Percentiles rank a stretch among this genome's conserved stretches.
phyloP scores from a whole-genome alignment of 352 stramenopile species.

The Phytopythium boreale region DNA sequence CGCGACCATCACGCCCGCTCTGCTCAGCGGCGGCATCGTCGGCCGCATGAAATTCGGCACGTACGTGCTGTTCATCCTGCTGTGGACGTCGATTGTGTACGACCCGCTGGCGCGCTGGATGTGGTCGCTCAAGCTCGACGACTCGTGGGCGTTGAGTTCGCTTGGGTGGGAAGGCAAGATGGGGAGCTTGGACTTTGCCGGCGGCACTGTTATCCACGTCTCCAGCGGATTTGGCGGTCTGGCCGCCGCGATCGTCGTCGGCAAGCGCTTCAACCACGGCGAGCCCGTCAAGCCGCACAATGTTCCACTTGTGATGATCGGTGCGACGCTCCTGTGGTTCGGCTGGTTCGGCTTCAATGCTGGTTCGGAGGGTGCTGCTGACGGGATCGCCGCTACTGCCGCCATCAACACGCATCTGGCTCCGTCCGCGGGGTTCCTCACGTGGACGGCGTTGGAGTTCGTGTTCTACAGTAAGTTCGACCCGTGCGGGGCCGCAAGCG shows the following conservation, averaged over 20 bases:
- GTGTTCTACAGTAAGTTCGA: slow-evolving; percentile 49
- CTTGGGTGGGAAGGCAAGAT: slow-evolving; percentile 71
- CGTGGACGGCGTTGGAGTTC: slow-evolving; percentile 64
- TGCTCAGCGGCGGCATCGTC: no score
- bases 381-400: slow-evolving; percentile 61
- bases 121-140: slow-evolving; percentile 72
- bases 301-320: slow-evolving; percentile 83
- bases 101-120: slow-evolving; percentile 83
- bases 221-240: slow-evolving; percentile 76
- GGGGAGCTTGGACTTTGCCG: slow-evolving; percentile 78
- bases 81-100: slow-evolving; percentile 85
- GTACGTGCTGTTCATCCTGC: slow-evolving; percentile 73
- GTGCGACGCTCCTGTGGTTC: slow-evolving; percentile 73
- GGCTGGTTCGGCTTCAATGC: slow-evolving; percentile 88
- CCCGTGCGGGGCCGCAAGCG: slow-evolving; percentile 56
- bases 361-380: slow-evolving; percentile 53
- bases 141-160: slow-evolving; percentile 32
- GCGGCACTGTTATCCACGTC: slow-evolving; percentile 83
- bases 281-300: slow-evolving; percentile 80
- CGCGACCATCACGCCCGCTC: slow-evolving; percentile 63
- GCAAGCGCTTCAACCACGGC: slow-evolving; percentile 69
- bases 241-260: slow-evolving; percentile 64
- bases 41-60: slow-evolving; percentile 79
- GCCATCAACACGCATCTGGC: slow-evolving; percentile 77
- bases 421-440: slow-evolving; percentile 56